A percentile compares a stretch with the other conserved stretches of the same genome.
These are phyloP conservation scores for rapeseed (Brassica napus) DNA, from an alignment of 345 rosid species.

Conservation along the genomic window DNA sequence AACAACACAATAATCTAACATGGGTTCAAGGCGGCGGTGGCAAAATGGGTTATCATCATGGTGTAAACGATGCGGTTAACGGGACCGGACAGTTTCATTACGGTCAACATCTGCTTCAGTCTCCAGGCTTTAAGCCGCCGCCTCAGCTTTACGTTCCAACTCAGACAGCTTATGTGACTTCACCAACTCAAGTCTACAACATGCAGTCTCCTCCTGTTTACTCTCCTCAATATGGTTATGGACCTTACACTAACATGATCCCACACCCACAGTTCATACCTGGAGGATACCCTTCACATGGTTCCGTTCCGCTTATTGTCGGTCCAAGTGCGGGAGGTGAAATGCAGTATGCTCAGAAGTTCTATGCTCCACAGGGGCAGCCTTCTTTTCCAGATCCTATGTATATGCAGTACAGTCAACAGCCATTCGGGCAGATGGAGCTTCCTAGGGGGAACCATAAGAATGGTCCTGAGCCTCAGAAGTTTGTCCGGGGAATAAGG, in stretches of 20 bases:
- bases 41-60: slow-evolving; percentile 31
- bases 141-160: slow-evolving; percentile 43
- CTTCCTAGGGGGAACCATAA: slow-evolving; percentile 42
- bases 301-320: slow-evolving; percentile 44
- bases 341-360: slow-evolving; percentile 48
- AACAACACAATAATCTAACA: slow-evolving; percentile 38
- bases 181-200: slow-evolving; percentile 49
- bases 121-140: slow-evolving; percentile 55
- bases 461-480: slow-evolving; percentile 39
- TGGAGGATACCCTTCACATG: slow-evolving; percentile 54
- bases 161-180: slow-evolving; percentile 42
- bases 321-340: slow-evolving; percentile 49
- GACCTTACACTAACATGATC: slow-evolving; percentile 44
- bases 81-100: slow-evolving; percentile 46
- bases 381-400: slow-evolving; percentile 47
- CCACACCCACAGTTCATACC: slow-evolving; percentile 45
- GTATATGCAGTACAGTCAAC: slow-evolving; percentile 54
- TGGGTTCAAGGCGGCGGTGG: slow-evolving; percentile 42
- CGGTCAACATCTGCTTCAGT: slow-evolving; percentile 51
- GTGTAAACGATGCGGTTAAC: slow-evolving; percentile 27
- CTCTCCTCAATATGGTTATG: slow-evolving; percentile 51
- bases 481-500: slow-evolving; percentile 37
- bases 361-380: slow-evolving; percentile 52
- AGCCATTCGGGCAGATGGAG: slow-evolving; percentile 50
- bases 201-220: slow-evolving; percentile 42